Conservation (phyloP, 345 rosid genomes). For the Hirschfeldia incana region DNA sequence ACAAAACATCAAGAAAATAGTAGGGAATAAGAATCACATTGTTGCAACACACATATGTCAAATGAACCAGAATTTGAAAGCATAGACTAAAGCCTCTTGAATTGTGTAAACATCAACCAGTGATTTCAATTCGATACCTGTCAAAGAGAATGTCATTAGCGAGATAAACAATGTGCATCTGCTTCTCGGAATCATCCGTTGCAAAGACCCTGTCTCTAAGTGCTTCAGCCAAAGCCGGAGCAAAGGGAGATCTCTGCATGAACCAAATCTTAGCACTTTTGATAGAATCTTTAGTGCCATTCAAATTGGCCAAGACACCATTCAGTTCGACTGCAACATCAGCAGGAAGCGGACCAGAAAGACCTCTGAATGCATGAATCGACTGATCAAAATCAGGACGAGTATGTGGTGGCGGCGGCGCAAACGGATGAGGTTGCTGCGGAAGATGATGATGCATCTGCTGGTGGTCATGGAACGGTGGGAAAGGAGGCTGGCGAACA, state of each 20-base stretch:
- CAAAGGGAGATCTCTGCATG: conserved; percentile 95
- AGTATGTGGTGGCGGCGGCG: conserved; percentile 44
- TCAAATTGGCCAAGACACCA: conserved; percentile 70
- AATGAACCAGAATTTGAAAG: conserved; percentile 13
- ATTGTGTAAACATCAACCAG: background rate
- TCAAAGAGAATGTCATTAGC: conserved; percentile 98
- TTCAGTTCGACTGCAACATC: conserved; percentile 86
- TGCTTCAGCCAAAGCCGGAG: conserved; percentile 90
- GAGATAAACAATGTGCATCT: conserved; percentile 85
- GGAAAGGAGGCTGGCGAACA: conserved; percentile 75
- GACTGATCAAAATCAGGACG: conserved; percentile 81
- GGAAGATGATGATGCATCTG: conserved; percentile 65
- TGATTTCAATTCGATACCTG: conserved; percentile 52
- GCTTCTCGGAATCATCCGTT: conserved; percentile 92
- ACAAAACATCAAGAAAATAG: no score
- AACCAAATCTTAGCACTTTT: conserved; percentile 98
- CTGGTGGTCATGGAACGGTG: conserved; percentile 70
- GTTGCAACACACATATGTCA: conserved; percentile 4
- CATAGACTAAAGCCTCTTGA: background rate
- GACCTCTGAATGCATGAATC: conserved; percentile 63
- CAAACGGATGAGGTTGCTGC: conserved; percentile 67
- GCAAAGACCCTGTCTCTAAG: conserved; percentile 80
- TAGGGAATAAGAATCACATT: no score
- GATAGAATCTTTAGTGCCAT: conserved; percentile 96
- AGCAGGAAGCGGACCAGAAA: conserved; percentile 82